These are phyloP conservation scores for Mycena galericulata DNA, from an alignment of 768 basidiomycete species.

Conservation along the genomic window DNA sequence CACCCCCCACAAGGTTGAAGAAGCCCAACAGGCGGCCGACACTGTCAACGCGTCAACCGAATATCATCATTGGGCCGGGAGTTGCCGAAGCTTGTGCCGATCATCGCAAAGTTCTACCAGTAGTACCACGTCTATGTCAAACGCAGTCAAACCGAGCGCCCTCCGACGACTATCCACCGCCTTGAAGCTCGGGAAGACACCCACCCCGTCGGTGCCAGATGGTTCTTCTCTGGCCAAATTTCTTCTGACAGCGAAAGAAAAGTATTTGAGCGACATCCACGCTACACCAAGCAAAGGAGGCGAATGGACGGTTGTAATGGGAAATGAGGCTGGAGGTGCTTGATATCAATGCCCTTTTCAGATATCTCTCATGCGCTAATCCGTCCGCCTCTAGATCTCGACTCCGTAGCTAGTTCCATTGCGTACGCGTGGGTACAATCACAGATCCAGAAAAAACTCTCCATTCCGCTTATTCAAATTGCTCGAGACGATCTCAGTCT, in stretches of 20 bases:
- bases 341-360: constrained; percentile 8
- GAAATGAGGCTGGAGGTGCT: constrained; percentile 96
- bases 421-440: constrained; percentile 84
- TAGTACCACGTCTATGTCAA: constrained; percentile 4
- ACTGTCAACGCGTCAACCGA: background rate
- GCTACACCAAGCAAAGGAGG: constrained; percentile 54
- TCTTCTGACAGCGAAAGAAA: constrained; percentile 61
- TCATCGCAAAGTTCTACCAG: too few relatives aligned
- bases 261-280: constrained; percentile 69
- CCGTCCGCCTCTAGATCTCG: constrained; percentile 74
- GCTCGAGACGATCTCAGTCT: constrained; percentile 76
- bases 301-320: constrained; percentile 91
- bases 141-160: constrained; percentile 12
- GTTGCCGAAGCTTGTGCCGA: too few relatives aligned
- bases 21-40: background rate
- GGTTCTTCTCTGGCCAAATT: constrained; percentile 49
- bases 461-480: constrained; percentile 81
- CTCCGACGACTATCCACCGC: constrained; percentile 52
- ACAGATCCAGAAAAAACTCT: constrained; percentile 61
- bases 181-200: constrained; percentile 45
- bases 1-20: background rate
- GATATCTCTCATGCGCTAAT: background rate
- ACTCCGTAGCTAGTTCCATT: constrained; percentile 88
- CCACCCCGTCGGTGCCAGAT: constrained; percentile 2
- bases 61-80: too few relatives aligned